A percentile compares a stretch with the other conserved stretches of the same genome.
phyloP scores from a whole-genome alignment of 805 yeast species.

The Helenozyma baotianmanensis region DNA sequence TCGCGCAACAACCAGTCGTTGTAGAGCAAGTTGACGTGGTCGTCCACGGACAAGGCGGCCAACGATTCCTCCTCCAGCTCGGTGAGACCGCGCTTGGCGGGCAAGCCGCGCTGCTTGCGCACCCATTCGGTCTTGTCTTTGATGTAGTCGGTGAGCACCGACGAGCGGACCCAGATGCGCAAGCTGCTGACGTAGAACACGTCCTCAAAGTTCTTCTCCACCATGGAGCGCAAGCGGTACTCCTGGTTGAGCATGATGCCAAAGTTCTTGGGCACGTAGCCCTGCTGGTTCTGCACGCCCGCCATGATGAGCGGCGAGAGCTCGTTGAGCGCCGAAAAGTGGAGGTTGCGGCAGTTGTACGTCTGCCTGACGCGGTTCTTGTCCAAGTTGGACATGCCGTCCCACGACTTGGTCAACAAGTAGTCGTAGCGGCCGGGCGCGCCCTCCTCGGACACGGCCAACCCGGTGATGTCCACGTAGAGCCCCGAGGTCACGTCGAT shows the following conservation, averaged over 20 bases:
- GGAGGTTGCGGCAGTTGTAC: slow-evolving; percentile 38
- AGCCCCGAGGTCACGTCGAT: slow-evolving; percentile 28
- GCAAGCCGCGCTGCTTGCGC: slow-evolving; percentile 4
- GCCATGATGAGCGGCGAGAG: slow-evolving; percentile 16
- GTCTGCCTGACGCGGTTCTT: slow-evolving; percentile 18
- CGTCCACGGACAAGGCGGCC: slow-evolving; percentile 17
- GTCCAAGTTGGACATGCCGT: not conserved
- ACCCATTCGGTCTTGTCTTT: slow-evolving; percentile 22
- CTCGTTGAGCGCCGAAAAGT: slow-evolving; percentile 22
- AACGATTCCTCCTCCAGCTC: slow-evolving; percentile 4
- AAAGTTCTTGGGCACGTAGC: slow-evolving; percentile 29
- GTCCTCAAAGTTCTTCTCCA: slow-evolving; percentile 1
- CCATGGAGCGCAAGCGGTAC: slow-evolving; percentile 16
- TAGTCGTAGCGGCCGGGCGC: slow-evolving; percentile 10
- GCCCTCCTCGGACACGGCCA: slow-evolving; percentile 6
- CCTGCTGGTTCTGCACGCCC: slow-evolving; percentile 17
- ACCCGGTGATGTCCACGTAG: slow-evolving; percentile 16
- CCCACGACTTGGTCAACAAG: slow-evolving; percentile 1
- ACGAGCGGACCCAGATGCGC: slow-evolving; percentile 15
- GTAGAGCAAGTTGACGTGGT: slow-evolving; percentile 23
- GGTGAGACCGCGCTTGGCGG: not conserved
- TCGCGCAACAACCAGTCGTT: slow-evolving; percentile 23
- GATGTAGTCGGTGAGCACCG: slow-evolving; percentile 22
- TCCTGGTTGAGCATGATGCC: slow-evolving; percentile 22
- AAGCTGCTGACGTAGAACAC: slow-evolving; percentile 6